These are phyloP conservation scores for Tephrocybe sp. DNA, from an alignment of 768 basidiomycete species.

Conservation along the genomic window DNA sequence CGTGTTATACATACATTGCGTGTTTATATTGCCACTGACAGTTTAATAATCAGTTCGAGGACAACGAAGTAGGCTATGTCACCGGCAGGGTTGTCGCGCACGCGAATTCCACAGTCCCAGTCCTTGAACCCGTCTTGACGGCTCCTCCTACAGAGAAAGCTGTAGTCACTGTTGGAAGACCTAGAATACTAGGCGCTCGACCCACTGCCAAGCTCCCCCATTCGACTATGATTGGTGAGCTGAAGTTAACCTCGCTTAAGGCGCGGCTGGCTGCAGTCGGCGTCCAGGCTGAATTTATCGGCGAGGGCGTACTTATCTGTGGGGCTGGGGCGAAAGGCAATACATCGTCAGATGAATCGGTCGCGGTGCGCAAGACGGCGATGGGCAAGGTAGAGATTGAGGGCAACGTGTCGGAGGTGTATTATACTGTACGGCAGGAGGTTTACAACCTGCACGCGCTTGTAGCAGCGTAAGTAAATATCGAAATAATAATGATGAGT, in stretches of 20 bases:
- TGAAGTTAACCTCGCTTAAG: constrained; percentile 90
- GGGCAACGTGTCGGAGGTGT: constrained; percentile 85
- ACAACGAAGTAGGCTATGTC: constrained; percentile 94
- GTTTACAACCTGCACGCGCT: constrained; percentile 91
- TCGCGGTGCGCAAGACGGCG: constrained; percentile 86
- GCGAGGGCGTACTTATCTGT: constrained; percentile 95
- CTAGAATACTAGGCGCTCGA: constrained; percentile 63
- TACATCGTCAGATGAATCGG: constrained; percentile 56
- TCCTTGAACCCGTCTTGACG: constrained; percentile 68
- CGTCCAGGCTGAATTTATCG: constrained; percentile 92
- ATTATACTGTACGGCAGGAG: constrained; percentile 85
- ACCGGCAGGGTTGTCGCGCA: constrained; percentile 84
- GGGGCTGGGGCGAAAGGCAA: constrained; percentile 53
- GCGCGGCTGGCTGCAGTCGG: constrained; percentile 70
- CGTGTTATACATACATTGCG: constrained; percentile 25
- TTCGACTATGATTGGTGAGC: constrained; percentile 96
- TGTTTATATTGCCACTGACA: not conserved
- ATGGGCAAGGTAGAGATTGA: constrained; percentile 88
- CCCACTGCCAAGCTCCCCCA: constrained; percentile 69
- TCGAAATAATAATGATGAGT: not conserved
- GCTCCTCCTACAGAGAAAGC: constrained; percentile 24
- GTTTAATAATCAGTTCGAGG: constrained; percentile 88
- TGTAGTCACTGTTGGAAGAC: constrained; percentile 22
- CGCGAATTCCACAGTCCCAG: constrained; percentile 85
- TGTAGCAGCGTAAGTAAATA: constrained; percentile 59